Conservation (phyloP, 768 basidiomycete genomes). For the Hericium erinaceus region DNA sequence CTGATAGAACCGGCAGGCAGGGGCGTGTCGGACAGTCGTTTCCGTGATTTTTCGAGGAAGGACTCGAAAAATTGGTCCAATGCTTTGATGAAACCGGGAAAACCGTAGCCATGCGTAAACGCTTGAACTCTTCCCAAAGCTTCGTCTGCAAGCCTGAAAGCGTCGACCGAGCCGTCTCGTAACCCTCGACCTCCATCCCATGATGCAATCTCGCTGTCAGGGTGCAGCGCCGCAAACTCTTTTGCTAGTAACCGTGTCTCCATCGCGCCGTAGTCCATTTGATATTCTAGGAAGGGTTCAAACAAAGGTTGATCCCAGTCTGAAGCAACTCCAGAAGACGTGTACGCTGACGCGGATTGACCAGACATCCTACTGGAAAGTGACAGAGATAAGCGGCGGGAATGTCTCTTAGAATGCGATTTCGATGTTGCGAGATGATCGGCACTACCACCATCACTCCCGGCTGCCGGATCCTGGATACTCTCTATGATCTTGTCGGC, state of each 20-base stretch:
- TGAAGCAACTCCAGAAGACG: constrained; percentile 8
- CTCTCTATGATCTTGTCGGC: constrained; percentile 76
- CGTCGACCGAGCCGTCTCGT: constrained; percentile 65
- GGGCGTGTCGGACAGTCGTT: constrained; percentile 31
- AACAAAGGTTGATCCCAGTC: constrained; percentile 92
- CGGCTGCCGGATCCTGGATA: constrained; percentile 14
- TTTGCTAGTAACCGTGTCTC: constrained; percentile 67
- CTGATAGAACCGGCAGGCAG: constrained; percentile 9
- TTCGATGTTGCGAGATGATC: not conserved
- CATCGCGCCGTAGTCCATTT: constrained; percentile 71
- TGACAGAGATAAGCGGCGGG: constrained; percentile 14
- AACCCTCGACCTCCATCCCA: constrained; percentile 53
- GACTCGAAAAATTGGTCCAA: constrained; percentile 62
- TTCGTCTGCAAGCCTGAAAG: constrained; percentile 73
- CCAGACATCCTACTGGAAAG: constrained; percentile 4
- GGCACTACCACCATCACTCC: not conserved
- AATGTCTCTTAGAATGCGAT: constrained; percentile 6
- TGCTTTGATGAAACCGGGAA: constrained; percentile 60
- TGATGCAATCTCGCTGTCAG: constrained; percentile 27
- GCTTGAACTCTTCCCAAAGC: constrained; percentile 62
- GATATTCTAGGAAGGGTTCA: constrained; percentile 89
- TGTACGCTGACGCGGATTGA: not conserved
- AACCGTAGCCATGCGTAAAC: constrained; percentile 89
- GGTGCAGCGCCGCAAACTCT: constrained; percentile 39
- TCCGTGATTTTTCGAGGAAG: constrained; percentile 61